Base-by-base conservation (phyloP, 2,329 filamentous ascomycete species). In the Atkinsonella texensis region DNA sequence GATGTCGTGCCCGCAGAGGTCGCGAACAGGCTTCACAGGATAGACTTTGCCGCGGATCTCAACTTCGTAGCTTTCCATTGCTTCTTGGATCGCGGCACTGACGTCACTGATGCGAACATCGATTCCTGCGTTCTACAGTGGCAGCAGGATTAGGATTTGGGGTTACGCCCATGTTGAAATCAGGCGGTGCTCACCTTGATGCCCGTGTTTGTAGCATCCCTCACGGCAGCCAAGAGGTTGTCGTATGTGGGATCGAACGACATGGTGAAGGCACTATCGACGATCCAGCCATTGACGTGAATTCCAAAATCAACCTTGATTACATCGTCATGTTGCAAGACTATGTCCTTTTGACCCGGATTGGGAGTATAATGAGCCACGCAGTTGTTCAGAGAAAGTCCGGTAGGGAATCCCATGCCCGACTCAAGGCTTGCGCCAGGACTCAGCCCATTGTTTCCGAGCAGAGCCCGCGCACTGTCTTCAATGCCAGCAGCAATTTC, bases 31-130 rank as follows among this genome's bases (percentile, higher is more conserved):
- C 69, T 91, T 91, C 60, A 93, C 78, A 0, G 85, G 87, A 60
- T 85, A 79, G n/a, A 79, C 85, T 46, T 79, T 82, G 51, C 87
- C 87, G 61, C 81, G 78, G 55, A 93, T 80, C 65, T 90, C 86
- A 49, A 89, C 79, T 68, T 94, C 88, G 67, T 93, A 91, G 68
- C 85, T 89, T 69, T 94, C 88, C 88, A 94, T 94, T 42, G 83
- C 78, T 67, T 94, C 88, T 66, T 94, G 88, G 55, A 94, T 90
- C 1, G 77, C 79, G 3, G 79, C 85, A 53, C 88, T 87, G 54
- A 94, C 84, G 56, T 93, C 87, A 56, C 84, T 82, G 65, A 95
- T 83, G 49, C 89, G 82, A 35, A 89, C 88, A 62, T 95, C 89
- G 60, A 95, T 93, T 54, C 89, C 89, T 15, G 89, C 87, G 2